A percentile compares a stretch with the other conserved stretches of the same genome.
These are phyloP conservation scores for Saccharomycopsis sp. DNA, from an alignment of 805 yeast species.

Conservation along the genomic window DNA sequence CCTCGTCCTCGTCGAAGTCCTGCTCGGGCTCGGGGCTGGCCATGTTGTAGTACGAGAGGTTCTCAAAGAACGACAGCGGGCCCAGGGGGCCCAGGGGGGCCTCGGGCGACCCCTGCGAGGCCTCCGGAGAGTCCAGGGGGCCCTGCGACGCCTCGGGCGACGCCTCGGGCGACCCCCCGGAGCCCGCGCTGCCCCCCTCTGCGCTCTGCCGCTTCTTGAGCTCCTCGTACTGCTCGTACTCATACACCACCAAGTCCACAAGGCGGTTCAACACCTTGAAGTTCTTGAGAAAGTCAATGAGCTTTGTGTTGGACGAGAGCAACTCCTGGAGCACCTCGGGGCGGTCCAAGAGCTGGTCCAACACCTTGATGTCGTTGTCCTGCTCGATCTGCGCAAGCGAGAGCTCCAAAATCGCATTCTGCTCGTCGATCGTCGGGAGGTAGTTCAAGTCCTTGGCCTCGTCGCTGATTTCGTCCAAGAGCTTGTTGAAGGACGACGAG, in stretches of 20 bases:
- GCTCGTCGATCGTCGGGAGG: constrained; percentile 30
- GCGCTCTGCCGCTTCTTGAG: constrained; percentile 15
- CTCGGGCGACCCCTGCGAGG: too few species aligned
- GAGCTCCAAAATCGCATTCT: constrained; percentile 34
- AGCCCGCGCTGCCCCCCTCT: background rate
- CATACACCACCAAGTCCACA: constrained; percentile 55
- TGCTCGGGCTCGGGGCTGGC: constrained; percentile 16
- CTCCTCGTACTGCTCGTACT: constrained; percentile 28
- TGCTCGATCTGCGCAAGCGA: constrained; percentile 25
- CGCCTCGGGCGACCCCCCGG: constrained; percentile 36
- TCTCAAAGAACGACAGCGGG: background rate
- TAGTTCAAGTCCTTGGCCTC: constrained; percentile 28
- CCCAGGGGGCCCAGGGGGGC: too few species aligned
- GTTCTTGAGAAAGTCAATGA: constrained; percentile 73
- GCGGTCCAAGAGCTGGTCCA: constrained; percentile 64
- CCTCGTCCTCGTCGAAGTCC: constrained; percentile 24
- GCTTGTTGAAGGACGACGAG: constrained; percentile 48
- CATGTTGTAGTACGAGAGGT: background rate
- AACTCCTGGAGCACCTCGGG: constrained; percentile 69
- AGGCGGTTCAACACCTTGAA: constrained; percentile 62
- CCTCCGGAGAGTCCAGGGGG: constrained; percentile 23
- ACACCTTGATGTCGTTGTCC: constrained; percentile 24
- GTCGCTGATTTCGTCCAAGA: constrained; percentile 29
- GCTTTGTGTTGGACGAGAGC: constrained; percentile 61
- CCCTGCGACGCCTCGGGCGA: constrained; percentile 47